A percentile compares a stretch with the other conserved stretches of the same genome.
Conservation (phyloP, 2,329 filamentous ascomycete genomes). For the Cercospora citrullina region DNA sequence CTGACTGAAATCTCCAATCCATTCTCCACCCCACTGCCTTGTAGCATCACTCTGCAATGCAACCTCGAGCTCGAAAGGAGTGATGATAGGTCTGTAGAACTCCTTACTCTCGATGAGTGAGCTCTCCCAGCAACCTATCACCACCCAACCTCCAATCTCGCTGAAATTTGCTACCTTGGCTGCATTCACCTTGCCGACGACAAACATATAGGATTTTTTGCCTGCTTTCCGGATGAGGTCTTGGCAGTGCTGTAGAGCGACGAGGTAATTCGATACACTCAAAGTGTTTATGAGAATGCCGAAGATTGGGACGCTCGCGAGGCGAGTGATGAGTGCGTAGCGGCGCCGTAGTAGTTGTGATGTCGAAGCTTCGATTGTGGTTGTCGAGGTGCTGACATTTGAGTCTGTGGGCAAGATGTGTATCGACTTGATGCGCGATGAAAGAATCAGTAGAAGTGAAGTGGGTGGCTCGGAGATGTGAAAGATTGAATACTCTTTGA, state of each 20-base stretch:
- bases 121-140: conserved; percentile 98
- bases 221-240: conserved; percentile 72
- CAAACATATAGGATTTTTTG: conserved; percentile 94
- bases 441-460: conserved; percentile 81
- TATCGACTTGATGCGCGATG: conserved; percentile 75
- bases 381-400: conserved; percentile 25
- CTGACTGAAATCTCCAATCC: conserved; percentile 82
- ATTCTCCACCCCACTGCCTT: conserved; percentile 81
- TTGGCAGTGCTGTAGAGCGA: conserved; percentile 73
- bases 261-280: conserved; percentile 84
- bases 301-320: conserved; percentile 79
- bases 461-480: conserved; percentile 80
- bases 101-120: conserved; percentile 84
- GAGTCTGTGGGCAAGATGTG: conserved; percentile 69
- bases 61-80: conserved; percentile 87
- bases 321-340: conserved; percentile 79
- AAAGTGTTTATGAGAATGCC: conserved; percentile 96
- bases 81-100: conserved; percentile 86
- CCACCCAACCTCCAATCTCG: conserved; percentile 94
- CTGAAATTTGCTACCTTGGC: conserved; percentile 96
- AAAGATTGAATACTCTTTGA: conserved; percentile 74
- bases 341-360: conserved; percentile 71
- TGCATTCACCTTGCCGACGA: conserved; percentile 93
- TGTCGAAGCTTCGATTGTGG: conserved; percentile 52
- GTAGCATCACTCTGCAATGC: conserved; percentile 73